Evolutionary conservation across 2,329 filamentous ascomycete genomes (phyloP).

Genomic region (Colletotrichum sidae): DNA sequence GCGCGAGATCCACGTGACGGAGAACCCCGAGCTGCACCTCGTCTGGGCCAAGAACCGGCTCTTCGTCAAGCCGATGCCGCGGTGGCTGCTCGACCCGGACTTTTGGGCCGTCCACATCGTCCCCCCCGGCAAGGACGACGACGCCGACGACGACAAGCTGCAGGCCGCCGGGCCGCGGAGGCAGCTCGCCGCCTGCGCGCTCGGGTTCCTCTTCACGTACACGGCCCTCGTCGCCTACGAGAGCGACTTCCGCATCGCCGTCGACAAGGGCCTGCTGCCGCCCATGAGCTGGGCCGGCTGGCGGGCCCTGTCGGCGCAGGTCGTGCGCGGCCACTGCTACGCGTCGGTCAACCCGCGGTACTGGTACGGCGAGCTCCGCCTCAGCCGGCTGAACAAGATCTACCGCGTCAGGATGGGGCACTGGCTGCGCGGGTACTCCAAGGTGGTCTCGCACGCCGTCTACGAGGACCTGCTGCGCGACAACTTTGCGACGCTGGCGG

Average conservation of each 20-base stretch:
- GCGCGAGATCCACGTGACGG: constrained; percentile 49
- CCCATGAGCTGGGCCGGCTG: constrained; percentile 51
- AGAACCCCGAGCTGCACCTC: constrained; percentile 52
- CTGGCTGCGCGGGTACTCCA: constrained; percentile 32
- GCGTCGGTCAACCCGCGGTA: constrained; percentile 49
- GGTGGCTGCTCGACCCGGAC: constrained; percentile 49
- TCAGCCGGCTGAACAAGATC: constrained; percentile 54
- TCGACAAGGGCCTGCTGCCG: constrained; percentile 49
- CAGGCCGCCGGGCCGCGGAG: constrained; percentile 19
- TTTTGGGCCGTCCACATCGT: constrained; percentile 49
- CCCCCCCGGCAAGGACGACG: not conserved
- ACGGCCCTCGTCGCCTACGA: constrained; percentile 50
- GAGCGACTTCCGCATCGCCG: constrained; percentile 52
- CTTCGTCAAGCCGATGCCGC: constrained; percentile 54
- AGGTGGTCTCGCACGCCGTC: constrained; percentile 32
- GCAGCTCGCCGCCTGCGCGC: constrained; percentile 45
- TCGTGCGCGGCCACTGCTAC: constrained; percentile 43
- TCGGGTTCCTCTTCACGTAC: constrained; percentile 54
- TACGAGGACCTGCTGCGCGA: constrained; percentile 34
- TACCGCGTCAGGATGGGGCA: constrained; percentile 45
- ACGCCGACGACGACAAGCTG: constrained; percentile 2
- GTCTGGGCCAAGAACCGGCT: constrained; percentile 52
- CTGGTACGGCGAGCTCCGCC: constrained; percentile 54
- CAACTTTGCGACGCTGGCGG: constrained; percentile 30
- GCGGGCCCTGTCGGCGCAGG: constrained; percentile 45